Evolutionary conservation across 2,329 filamentous ascomycete species (phyloP).

Genomic region (Coniochaeta prunicola): DNA sequence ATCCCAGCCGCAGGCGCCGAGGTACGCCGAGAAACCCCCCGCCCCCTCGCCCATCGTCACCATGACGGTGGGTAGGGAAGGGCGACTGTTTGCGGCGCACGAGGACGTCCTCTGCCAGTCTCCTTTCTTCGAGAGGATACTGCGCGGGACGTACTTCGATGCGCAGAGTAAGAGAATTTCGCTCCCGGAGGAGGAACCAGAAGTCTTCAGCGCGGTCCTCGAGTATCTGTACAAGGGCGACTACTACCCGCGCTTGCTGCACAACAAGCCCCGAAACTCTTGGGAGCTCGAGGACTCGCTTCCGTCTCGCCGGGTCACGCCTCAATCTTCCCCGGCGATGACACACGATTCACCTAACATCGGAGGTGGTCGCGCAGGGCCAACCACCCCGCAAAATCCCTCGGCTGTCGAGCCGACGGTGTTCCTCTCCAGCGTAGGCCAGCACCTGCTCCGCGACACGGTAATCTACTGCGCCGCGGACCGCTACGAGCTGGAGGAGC

Average conservation of each 20-base stretch:
- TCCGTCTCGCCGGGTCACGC: slow-evolving; percentile 26
- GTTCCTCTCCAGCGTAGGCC: slow-evolving; percentile 65
- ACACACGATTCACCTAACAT: slow-evolving; percentile 23
- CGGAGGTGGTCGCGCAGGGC: slow-evolving; percentile 34
- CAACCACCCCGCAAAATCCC: slow-evolving; percentile 40
- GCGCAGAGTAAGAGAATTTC: slow-evolving; percentile 70
- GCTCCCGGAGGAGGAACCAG: slow-evolving; percentile 72
- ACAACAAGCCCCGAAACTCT: slow-evolving; percentile 77
- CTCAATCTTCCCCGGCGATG: slow-evolving; percentile 44
- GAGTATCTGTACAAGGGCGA: slow-evolving; percentile 97
- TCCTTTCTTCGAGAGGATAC: slow-evolving; percentile 70
- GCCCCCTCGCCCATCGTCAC: slow-evolving; percentile 71
- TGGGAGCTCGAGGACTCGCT: slow-evolving; percentile 78
- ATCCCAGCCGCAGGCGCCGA: slow-evolving; percentile 24
- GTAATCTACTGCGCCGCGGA: slow-evolving; percentile 91
- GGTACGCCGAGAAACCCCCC: slow-evolving; percentile 18
- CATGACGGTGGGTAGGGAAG: slow-evolving; percentile 74
- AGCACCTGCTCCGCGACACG: slow-evolving; percentile 81
- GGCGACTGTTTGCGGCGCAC: slow-evolving; percentile 88
- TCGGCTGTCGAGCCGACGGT: slow-evolving; percentile 68
- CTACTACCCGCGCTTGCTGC: slow-evolving; percentile 84
- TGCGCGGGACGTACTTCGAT: slow-evolving; percentile 67
- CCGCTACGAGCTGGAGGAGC: slow-evolving; percentile 82
- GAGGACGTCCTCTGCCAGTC: slow-evolving; percentile 85
- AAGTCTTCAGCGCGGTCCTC: slow-evolving; percentile 87